phyloP scores from a whole-genome alignment of 345 rosid species.

The Linum trigynum region DNA sequence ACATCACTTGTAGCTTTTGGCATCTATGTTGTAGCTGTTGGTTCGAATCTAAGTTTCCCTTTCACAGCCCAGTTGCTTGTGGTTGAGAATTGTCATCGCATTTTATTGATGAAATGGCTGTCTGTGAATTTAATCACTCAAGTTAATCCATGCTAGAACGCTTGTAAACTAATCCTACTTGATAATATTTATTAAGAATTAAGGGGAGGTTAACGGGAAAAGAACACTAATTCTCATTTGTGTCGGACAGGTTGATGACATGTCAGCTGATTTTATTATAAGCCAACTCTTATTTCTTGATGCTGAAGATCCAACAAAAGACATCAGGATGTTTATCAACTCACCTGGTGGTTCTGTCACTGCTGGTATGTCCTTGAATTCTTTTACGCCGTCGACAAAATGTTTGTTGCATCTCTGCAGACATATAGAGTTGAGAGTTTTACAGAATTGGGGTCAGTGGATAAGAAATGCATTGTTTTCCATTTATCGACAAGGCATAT shows the following conservation, averaged over 20 bases:
- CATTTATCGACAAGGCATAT: background rate
- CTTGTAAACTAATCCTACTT: no score
- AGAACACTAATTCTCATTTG: background rate
- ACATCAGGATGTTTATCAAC: constrained; percentile 71
- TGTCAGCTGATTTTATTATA: constrained; percentile 74
- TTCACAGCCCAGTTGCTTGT: no score
- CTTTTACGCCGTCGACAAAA: no score
- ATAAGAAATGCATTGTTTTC: background rate
- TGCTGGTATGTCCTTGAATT: constrained; percentile 44
- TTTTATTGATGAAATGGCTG: no score
- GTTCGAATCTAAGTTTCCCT: no score
- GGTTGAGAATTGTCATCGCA: no score
- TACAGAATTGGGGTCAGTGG: background rate
- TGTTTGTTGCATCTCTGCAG: background rate
- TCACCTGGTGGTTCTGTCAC: constrained; percentile 92
- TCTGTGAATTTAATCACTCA: no score
- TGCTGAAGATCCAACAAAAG: constrained; percentile 71
- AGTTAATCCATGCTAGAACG: no score
- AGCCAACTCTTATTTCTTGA: constrained; percentile 87
- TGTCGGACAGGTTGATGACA: constrained; percentile 64
- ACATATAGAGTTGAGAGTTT: background rate
- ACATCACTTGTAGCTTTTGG: no score
- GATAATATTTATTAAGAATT: no score
- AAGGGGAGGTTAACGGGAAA: background rate
- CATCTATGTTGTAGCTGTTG: no score